Percentiles rank a stretch among this genome's conserved stretches.
Conservation (phyloP, 495 filamentous ascomycete genomes). For the Letharia columbiana region DNA sequence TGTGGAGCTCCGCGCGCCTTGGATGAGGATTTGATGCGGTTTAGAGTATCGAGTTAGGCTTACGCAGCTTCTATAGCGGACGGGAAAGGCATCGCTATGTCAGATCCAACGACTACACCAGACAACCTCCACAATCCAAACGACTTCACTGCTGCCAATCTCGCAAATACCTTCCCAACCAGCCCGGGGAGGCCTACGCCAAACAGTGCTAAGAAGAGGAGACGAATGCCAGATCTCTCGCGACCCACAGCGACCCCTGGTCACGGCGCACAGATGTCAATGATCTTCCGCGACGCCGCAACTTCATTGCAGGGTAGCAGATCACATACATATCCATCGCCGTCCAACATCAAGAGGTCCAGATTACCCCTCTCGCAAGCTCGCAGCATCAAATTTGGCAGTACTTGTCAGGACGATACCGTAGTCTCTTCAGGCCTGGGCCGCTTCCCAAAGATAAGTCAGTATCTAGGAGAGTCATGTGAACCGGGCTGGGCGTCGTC, state of each 20-base stretch:
- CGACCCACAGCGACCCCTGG: conserved; percentile 17
- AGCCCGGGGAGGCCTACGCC: conserved; percentile 10
- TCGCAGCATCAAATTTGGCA: conserved; percentile 15
- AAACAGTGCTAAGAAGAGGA: conserved; percentile 23
- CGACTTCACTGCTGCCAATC: conserved; percentile 13
- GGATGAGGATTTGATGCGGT: not conserved
- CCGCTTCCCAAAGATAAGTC: not conserved
- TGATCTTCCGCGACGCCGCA: conserved; percentile 22
- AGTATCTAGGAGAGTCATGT: not conserved
- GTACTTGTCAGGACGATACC: not conserved
- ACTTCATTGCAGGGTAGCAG: conserved; percentile 9
- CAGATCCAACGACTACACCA: not conserved
- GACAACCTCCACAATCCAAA: not conserved
- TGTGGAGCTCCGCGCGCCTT: not conserved
- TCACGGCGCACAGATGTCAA: conserved; percentile 21
- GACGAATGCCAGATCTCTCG: conserved; percentile 17
- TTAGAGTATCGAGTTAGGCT: not conserved
- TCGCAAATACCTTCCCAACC: not conserved
- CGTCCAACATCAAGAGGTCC: conserved; percentile 16
- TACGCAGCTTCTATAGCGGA: not conserved
- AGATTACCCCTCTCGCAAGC: conserved; percentile 20
- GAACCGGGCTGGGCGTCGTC: not conserved
- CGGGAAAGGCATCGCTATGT: not conserved
- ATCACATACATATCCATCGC: not conserved
- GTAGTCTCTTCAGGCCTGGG: not conserved